Base-by-base conservation (phyloP, 169 alveolate genomes). In the Eimeria brunetti region DNA sequence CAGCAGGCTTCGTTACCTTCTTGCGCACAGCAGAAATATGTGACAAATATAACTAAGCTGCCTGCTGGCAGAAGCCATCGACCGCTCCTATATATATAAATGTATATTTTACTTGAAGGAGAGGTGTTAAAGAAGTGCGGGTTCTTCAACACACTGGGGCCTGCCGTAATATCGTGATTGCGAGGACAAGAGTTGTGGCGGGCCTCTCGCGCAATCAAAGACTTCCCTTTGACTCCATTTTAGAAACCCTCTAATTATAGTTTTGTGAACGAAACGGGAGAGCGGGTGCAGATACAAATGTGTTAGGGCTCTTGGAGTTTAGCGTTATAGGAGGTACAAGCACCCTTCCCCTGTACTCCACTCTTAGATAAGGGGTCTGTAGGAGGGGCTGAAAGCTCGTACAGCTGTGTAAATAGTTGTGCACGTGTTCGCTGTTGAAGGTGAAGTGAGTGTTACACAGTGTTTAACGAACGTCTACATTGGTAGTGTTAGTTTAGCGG, bases 51-150 rank as follows among this genome's bases (percentile, higher is more conserved):
- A 73, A n/a, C 33, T 73, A 20, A 20, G 56, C 20, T 73, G 56
- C 22, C 56, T 38, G 83, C 56, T 24, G 83, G n/a, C 83, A 73
- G 83, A 73, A 73, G 33, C 56, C 83, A 73, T 38, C 83, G 12
- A 38, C 46, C 80, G 46, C 46, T 69, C n/a, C n/a, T 33, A 33
- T 69, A 46, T 33, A 41, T 41, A 41, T 41, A 41, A 41, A 4
- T 41, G 4, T 2, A 41, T 2, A 41, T 41, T 41, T 2, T 41
- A 41, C 46, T 11, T 12, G 41, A 73, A 38, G 56, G 83, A 38
- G 51, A 38, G 51, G 83, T n/a, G 83, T 38, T 38, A 53, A 38
- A 38, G 5, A 73, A n/a, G n/a, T n/a, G 53, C 83, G n/a, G 33
- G 83, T 20, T 73, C 53, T 18, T 36, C 83, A 16, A 53, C 83